Conservation (phyloP, 352 stramenopile genomes). For the Thalassiosira hispida region DNA sequence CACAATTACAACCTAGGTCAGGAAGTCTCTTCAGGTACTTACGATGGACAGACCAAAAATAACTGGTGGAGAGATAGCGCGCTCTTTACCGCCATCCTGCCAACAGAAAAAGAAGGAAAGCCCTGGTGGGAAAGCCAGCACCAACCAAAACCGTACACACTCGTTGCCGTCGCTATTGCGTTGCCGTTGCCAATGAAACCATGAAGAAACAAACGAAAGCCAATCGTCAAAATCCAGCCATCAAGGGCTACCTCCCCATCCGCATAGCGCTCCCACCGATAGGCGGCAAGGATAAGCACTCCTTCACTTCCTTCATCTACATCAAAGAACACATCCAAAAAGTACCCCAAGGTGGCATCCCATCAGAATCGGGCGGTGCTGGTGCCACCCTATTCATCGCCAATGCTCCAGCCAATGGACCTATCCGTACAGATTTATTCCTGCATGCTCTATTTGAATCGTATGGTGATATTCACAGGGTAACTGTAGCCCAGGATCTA, state of each 20-base stretch:
- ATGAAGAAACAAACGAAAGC: constrained; percentile 41
- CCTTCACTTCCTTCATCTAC: constrained; percentile 76
- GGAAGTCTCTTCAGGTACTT: too few relatives aligned
- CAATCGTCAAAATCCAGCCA: constrained; percentile 39
- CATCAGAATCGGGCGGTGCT: constrained; percentile 1
- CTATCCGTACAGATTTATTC: constrained; percentile 71
- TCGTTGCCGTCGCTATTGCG: too few relatives aligned
- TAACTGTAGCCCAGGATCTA: constrained; percentile 75
- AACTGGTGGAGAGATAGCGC: too few relatives aligned
- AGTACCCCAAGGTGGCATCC: constrained; percentile 14
- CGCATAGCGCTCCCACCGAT: constrained; percentile 61
- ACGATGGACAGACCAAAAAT: too few relatives aligned
- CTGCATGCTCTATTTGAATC: constrained; percentile 74
- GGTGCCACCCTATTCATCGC: constrained; percentile 77
- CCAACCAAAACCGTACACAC: too few relatives aligned
- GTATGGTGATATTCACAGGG: constrained; percentile 70
- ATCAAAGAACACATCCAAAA: constrained; percentile 73
- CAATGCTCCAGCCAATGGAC: constrained; percentile 76
- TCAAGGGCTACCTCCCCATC: constrained; percentile 84
- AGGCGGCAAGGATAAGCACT: constrained; percentile 26
- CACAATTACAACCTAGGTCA: too few relatives aligned
- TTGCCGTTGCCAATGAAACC: not conserved
- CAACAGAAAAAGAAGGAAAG: too few relatives aligned
- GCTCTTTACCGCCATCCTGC: too few relatives aligned
- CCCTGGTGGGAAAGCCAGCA: too few relatives aligned